A percentile compares a stretch with the other conserved stretches of the same genome.
Conservation (phyloP, 306 rosid genomes). For the Fragaria ananassa region DNA sequence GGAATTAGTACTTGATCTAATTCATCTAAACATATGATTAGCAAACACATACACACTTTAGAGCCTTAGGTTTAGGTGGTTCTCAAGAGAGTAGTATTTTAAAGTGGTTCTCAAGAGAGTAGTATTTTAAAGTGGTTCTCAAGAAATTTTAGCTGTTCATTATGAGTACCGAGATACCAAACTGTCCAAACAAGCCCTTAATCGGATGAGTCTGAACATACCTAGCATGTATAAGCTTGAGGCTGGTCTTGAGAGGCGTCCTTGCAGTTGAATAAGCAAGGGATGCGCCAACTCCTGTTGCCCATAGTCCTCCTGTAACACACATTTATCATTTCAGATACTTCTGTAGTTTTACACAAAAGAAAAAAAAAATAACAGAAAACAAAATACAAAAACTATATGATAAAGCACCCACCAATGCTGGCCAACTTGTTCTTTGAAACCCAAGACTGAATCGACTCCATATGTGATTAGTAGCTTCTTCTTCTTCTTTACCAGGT, state of each 20-base stretch:
- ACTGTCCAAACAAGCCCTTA: not conserved
- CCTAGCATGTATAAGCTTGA: slow-evolving; percentile 89
- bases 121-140: too few relatives aligned
- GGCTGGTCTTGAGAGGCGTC: slow-evolving; percentile 73
- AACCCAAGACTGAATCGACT: slow-evolving; percentile 70
- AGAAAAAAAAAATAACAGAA: not conserved
- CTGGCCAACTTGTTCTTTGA: slow-evolving; percentile 67
- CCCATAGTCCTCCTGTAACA: slow-evolving; percentile 64
- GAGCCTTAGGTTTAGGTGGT: not conserved
- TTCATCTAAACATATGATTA: not conserved
- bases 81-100: too few relatives aligned
- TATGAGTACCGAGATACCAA: too few relatives aligned
- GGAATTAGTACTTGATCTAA: not conserved
- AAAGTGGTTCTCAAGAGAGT: too few relatives aligned
- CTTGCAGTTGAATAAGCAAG: slow-evolving; percentile 45
- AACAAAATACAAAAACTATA: too few relatives aligned
- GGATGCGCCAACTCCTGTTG: slow-evolving; percentile 72
- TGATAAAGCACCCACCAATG: slow-evolving; percentile 45
- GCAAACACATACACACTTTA: not conserved
- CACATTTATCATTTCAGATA: not conserved
- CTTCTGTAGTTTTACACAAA: not conserved
- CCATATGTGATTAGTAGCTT: slow-evolving; percentile 37
- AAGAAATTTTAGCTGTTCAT: too few relatives aligned
- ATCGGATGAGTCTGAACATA: not conserved
- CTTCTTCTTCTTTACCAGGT: not conserved